Evolutionary conservation across 179 eudicot genomes (phyloP).

Genomic region (Actinidia arguta): DNA sequence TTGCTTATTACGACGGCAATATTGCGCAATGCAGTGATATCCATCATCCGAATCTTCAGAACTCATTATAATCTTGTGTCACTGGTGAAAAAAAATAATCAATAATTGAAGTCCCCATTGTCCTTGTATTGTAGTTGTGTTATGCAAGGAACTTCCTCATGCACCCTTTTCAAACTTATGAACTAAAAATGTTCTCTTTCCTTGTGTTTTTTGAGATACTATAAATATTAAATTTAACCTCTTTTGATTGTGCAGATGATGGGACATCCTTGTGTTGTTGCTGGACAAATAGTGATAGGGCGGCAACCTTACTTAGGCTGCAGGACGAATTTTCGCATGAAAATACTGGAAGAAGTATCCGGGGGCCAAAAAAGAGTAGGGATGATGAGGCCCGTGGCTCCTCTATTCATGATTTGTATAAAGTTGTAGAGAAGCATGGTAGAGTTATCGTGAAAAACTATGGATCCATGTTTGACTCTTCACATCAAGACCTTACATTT

Average conservation of each 20-base stretch:
- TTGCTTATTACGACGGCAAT: neutral
- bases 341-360: slow-evolving; percentile 29
- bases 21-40: neutral
- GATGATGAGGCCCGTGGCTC: slow-evolving; percentile 28
- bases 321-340: slow-evolving; percentile 41
- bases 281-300: slow-evolving; percentile 79
- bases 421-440: slow-evolving; percentile 61
- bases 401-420: slow-evolving; percentile 34
- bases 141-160: neutral
- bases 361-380: slow-evolving; percentile 27
- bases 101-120: neutral
- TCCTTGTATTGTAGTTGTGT: neutral
- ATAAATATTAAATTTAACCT: neutral
- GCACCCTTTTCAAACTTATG: neutral
- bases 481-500: slow-evolving; percentile 58
- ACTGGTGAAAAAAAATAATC: neutral
- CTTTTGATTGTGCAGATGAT: slow-evolving; percentile 57
- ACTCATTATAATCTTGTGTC: neutral
- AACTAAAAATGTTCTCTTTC: neutral
- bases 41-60: neutral
- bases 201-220: neutral
- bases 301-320: slow-evolving; percentile 61
- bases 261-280: slow-evolving; percentile 80
- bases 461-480: slow-evolving; percentile 66
- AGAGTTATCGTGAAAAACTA: slow-evolving; percentile 63